A percentile compares a stretch with the other conserved stretches of the same genome.
phyloP scores from a whole-genome alignment of 2,329 filamentous ascomycete species.

The Stemphylium beticola region DNA sequence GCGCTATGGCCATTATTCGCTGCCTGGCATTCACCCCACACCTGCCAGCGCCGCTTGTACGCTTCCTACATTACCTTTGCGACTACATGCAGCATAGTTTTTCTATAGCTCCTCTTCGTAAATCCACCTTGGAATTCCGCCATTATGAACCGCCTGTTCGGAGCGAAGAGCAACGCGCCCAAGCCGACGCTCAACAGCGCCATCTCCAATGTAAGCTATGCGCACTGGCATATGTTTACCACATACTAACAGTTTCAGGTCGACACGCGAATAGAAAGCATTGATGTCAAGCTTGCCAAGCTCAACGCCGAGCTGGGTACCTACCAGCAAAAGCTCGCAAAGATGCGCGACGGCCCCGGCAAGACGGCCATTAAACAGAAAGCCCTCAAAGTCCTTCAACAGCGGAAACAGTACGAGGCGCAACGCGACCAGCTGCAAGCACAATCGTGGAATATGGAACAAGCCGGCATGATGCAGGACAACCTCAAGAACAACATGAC shows the following conservation, averaged over 20 bases:
- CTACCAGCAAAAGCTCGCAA: slow-evolving; percentile 85
- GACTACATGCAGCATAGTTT: background rate
- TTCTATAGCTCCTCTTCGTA: background rate
- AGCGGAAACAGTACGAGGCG: slow-evolving; percentile 90
- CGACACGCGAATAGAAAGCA: slow-evolving; percentile 79
- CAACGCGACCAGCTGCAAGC: slow-evolving; percentile 92
- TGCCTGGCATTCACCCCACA: slow-evolving; percentile 20
- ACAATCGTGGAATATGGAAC: slow-evolving; percentile 99
- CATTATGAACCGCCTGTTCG: slow-evolving; percentile 95
- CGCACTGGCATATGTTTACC: slow-evolving; percentile 3
- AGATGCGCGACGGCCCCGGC: slow-evolving; percentile 94
- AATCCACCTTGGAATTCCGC: background rate
- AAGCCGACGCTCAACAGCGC: slow-evolving; percentile 87
- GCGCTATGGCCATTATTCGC: slow-evolving; percentile 11
- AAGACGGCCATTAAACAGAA: slow-evolving; percentile 93
- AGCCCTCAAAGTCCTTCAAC: slow-evolving; percentile 90
- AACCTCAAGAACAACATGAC: slow-evolving; percentile 99
- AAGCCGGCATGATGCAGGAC: slow-evolving; percentile 97
- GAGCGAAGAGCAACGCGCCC: slow-evolving; percentile 81
- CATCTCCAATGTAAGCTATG: slow-evolving; percentile 72
- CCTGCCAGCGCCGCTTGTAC: background rate
- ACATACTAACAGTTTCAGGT: slow-evolving; percentile 57
- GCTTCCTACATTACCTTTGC: background rate
- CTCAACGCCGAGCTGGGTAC: slow-evolving; percentile 88
- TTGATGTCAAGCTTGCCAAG: slow-evolving; percentile 93